Base-by-base conservation (phyloP, 768 basidiomycete species). In the Boletus coccyginus region DNA sequence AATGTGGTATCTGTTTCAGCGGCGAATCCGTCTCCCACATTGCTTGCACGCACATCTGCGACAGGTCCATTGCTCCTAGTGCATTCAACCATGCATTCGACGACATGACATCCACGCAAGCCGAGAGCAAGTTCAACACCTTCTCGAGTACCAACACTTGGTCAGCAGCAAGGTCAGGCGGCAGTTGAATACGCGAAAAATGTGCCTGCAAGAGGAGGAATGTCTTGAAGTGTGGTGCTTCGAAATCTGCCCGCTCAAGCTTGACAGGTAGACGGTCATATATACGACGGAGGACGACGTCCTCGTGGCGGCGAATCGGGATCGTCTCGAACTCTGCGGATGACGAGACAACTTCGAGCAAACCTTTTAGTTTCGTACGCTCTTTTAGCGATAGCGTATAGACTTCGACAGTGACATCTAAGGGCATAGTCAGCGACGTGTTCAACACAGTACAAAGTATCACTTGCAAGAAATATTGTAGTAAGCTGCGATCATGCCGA, bases 231-330 rank as follows among this genome's bases (percentile, higher is more conserved):
- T 96, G 88, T 0, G 96, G 97, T 16, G 91, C 89, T 66, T 94
- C 92, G 73, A 93, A 98, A 73, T 98, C 90, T 57, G 77, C 79
- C 12, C 64, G 70, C 47, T 91, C 87, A 41, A 98, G 81, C 75
- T 98, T 98, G 77, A 98, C 96, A 1, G 96, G 96, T 1, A 96
- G 89, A 21, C 95, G 92, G 67, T 98, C 94, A 69, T 98, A 98
- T 58, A 97, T 92, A 10, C 93, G 86, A 42, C 88, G 86, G 10
- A 97, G 82, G 3, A 96, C 73, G 0, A 78, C 67, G 50, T 94
- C 92, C 75, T 98, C 97, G 73, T 96, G 94, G 27, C 93, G 88
- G 31, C 97, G 88, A 63, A 98, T 98, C 11, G 97, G 95, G 53
- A 98, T 88, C 7, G 78, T 77, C 71, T 99, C 97, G 70, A 98